phyloP scores from a whole-genome alignment of 1,284 basidiomycete species.

The Volvariella volvacea region DNA sequence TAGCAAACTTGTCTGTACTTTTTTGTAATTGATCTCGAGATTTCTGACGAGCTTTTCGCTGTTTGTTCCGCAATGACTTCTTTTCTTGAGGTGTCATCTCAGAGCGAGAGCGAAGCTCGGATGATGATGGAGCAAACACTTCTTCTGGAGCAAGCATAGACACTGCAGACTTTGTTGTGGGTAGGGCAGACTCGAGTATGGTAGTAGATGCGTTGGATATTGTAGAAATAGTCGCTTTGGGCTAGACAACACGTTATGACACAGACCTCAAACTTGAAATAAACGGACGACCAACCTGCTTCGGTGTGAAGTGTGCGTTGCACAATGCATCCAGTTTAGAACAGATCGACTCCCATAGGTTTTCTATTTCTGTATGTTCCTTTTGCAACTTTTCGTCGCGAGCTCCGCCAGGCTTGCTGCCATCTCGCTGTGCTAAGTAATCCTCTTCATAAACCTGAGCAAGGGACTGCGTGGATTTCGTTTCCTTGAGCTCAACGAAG shows the following conservation, averaged over 20 bases:
- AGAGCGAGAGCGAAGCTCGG: slow-evolving; percentile 55
- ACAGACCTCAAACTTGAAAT: slow-evolving; percentile 7
- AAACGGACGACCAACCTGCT: slow-evolving; percentile 55
- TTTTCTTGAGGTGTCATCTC: slow-evolving; percentile 89
- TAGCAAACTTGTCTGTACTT: slow-evolving; percentile 61
- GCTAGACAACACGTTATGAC: slow-evolving; percentile 38
- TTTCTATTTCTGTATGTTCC: slow-evolving; percentile 85
- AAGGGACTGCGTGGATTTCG: slow-evolving; percentile 81
- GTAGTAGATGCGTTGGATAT: slow-evolving; percentile 81
- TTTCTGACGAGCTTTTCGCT: slow-evolving; percentile 72
- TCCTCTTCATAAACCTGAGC: slow-evolving; percentile 97
- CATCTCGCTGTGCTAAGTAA: slow-evolving; percentile 64
- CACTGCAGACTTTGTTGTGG: slow-evolving; percentile 68
- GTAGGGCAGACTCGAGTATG: slow-evolving; percentile 88
- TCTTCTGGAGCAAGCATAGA: slow-evolving; percentile 95
- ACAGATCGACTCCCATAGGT: slow-evolving; percentile 81
- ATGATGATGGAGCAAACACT: slow-evolving; percentile 59
- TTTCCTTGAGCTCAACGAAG: slow-evolving; percentile 86
- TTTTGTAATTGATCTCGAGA: slow-evolving; percentile 65
- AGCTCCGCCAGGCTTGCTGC: slow-evolving; percentile 56
- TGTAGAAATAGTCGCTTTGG: slow-evolving; percentile 86
- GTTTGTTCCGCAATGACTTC: slow-evolving; percentile 62
- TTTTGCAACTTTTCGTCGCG: slow-evolving; percentile 85
- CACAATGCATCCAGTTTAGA: slow-evolving; percentile 90
- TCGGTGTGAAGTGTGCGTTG: slow-evolving; percentile 95